Percentiles rank a stretch among this genome's conserved stretches.
Evolutionary conservation across 257 asterid species (phyloP).

Genomic region (Ilex asprella): DNA sequence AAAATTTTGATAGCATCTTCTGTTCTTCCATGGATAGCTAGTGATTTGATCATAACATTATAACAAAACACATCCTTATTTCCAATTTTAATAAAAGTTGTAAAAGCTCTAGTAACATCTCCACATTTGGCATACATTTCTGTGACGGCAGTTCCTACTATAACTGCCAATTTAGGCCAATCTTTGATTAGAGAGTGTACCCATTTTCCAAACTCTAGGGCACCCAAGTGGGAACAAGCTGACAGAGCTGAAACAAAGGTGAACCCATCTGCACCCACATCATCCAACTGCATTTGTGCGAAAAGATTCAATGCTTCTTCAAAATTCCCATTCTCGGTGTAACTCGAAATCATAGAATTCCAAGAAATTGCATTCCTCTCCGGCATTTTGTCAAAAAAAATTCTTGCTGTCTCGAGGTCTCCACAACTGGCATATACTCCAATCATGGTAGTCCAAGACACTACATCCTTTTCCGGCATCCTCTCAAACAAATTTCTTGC

Average conservation of each 20-base stretch:
- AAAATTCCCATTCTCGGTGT: slow-evolving; percentile 23
- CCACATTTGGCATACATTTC: slow-evolving; percentile 57
- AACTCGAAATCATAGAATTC: slow-evolving; percentile 47
- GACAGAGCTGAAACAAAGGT: slow-evolving; percentile 39
- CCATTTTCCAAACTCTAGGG: slow-evolving; percentile 36
- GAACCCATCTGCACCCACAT: slow-evolving; percentile 29
- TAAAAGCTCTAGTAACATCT: slow-evolving; percentile 25
- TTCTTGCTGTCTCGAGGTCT: slow-evolving; percentile 23
- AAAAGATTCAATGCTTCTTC: slow-evolving; percentile 31
- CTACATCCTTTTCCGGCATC: slow-evolving; percentile 34
- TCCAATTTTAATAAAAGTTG: slow-evolving; percentile 28
- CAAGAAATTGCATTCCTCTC: slow-evolving; percentile 40
- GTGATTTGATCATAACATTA: slow-evolving; percentile 43
- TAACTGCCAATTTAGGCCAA: slow-evolving; percentile 31
- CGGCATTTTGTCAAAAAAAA: slow-evolving; percentile 31
- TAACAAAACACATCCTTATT: slow-evolving; percentile 40
- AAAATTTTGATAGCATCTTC: slow-evolving; percentile 35
- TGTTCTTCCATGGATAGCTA: slow-evolving; percentile 42
- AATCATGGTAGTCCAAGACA: slow-evolving; percentile 40
- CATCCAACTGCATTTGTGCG: slow-evolving; percentile 25
- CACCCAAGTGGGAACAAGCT: slow-evolving; percentile 37
- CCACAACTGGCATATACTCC: slow-evolving; percentile 31
- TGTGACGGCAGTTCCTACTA: slow-evolving; percentile 36
- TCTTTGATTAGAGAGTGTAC: slow-evolving; percentile 31
- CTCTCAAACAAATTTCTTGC: slow-evolving; percentile 28